These are phyloP conservation scores for Populus tomentosa DNA, from an alignment of 441 rosid genomes.

Conservation along the genomic window DNA sequence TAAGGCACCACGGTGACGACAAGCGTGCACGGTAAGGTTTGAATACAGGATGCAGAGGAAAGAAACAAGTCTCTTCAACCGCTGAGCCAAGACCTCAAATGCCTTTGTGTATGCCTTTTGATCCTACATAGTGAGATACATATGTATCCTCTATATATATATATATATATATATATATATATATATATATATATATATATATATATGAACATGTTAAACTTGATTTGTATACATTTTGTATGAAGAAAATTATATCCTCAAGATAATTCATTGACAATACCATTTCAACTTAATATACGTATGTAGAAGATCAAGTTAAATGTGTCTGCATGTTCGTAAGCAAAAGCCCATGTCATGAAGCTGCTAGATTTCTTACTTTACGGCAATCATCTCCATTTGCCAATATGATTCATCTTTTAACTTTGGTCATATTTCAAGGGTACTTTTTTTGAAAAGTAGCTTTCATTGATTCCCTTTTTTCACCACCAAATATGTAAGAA, in stretches of 20 bases:
- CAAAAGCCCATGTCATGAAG: neutral
- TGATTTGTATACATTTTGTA: neutral
- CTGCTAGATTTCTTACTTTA: neutral
- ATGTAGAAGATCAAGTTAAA: neutral
- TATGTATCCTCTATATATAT: too few relatives aligned
- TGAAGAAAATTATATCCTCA: neutral
- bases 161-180: too few relatives aligned
- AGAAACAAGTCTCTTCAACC: too few relatives aligned
- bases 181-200: too few relatives aligned
- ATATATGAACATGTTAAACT: neutral
- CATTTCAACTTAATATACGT: neutral
- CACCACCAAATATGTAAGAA: neutral
- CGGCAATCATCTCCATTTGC: neutral
- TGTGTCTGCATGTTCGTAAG: neutral
- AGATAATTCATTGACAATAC: neutral
- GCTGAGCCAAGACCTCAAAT: too few relatives aligned
- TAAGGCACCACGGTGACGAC: too few relatives aligned
- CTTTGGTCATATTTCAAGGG: neutral
- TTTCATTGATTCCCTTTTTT: neutral
- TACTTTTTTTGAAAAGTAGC: neutral
- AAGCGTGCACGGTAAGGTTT: too few relatives aligned
- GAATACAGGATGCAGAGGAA: too few relatives aligned
- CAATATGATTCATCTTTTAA: neutral
- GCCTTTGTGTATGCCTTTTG: too few relatives aligned
- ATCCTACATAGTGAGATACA: too few relatives aligned